phyloP scores from a whole-genome alignment of 1,284 basidiomycete genomes.

The Coniferiporia weirii region DNA sequence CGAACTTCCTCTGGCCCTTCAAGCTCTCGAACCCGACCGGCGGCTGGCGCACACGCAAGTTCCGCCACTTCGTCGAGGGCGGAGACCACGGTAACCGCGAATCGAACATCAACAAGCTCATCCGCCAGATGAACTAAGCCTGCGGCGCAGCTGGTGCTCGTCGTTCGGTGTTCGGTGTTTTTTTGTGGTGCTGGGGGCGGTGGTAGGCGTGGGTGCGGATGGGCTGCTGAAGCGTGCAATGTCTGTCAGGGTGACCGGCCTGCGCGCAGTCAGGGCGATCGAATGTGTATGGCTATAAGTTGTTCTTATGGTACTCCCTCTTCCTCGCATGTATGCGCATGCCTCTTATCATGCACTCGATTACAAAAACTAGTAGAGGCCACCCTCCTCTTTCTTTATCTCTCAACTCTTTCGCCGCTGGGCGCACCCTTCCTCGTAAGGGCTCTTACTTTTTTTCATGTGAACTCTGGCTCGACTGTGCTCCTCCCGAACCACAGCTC shows the following conservation, averaged over 20 bases:
- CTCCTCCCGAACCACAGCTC: too few relatives aligned
- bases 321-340: constrained; percentile 9
- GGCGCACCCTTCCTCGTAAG: neutral
- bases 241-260: neutral
- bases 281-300: constrained; percentile 8
- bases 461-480: too few relatives aligned
- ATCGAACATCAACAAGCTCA: constrained; percentile 93
- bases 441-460: too few relatives aligned
- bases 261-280: neutral
- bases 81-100: constrained; percentile 98
- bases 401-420: neutral
- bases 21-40: constrained; percentile 99
- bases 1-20: constrained; percentile 99
- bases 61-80: constrained; percentile 91
- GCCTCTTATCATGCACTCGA: constrained; percentile 6
- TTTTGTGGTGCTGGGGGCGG: neutral
- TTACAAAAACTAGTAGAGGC: neutral
- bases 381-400: neutral
- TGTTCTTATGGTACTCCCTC: neutral
- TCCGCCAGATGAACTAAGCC: constrained; percentile 90
- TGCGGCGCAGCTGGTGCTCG: neutral
- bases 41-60: constrained; percentile 96
- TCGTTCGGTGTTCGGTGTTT: neutral
- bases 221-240: neutral
- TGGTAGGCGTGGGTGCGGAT: neutral